Conservation (phyloP, 495 filamentous ascomycete species). For the Trichoderma gamsii region DNA sequence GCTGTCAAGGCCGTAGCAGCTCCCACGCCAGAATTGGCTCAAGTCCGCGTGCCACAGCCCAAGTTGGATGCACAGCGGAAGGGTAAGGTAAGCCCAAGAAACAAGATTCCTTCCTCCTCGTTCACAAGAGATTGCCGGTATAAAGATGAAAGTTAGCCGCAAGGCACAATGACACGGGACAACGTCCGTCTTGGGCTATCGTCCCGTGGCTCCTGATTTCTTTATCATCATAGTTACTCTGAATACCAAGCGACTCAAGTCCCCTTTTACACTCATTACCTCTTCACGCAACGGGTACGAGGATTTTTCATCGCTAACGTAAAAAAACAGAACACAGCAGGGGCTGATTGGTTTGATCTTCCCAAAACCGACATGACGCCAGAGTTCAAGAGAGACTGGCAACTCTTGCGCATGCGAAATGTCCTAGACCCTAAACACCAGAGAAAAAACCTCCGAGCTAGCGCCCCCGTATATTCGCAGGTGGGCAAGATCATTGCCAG, state of each 20-base stretch:
- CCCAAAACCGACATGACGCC: constrained; percentile 67
- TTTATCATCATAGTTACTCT: constrained; percentile 98
- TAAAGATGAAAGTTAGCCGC: constrained; percentile 42
- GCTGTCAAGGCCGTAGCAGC: not conserved
- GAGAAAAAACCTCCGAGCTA: constrained; percentile 57
- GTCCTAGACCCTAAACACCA: constrained; percentile 89
- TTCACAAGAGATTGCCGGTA: not conserved
- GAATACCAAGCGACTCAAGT: constrained; percentile 44
- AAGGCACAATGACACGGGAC: constrained; percentile 13
- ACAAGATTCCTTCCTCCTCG: not conserved
- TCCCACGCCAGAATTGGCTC: not conserved
- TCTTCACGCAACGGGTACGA: too few relatives aligned
- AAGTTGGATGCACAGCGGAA: not conserved
- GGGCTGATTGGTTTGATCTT: constrained; percentile 51
- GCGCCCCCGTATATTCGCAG: constrained; percentile 73
- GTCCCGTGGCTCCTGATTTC: constrained; percentile 53
- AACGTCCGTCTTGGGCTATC: constrained; percentile 48
- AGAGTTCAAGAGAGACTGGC: constrained; percentile 79
- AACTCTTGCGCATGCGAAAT: constrained; percentile 79
- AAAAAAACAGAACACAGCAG: constrained; percentile 37
- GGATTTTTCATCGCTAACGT: constrained; percentile 22
- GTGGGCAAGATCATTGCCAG: constrained; percentile 86
- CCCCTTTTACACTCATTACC: not conserved
- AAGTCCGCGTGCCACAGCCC: constrained; percentile 1
- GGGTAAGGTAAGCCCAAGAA: constrained; percentile 3